Base-by-base conservation (phyloP, 768 basidiomycete genomes). In the Xanthoconium purpureum region DNA sequence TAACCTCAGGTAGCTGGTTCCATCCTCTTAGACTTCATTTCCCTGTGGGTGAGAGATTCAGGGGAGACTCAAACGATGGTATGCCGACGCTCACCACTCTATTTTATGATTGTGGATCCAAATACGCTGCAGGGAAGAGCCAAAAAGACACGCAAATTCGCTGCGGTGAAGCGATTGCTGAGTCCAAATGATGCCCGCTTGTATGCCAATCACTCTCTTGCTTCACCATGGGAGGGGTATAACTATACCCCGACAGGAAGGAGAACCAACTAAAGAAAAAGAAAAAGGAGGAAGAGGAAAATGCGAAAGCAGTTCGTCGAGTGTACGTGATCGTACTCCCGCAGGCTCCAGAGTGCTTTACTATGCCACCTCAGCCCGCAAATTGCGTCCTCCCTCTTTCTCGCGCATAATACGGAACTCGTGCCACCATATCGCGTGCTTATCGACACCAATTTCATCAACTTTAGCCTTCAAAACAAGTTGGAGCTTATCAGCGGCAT, bases 401-500 rank as follows among this genome's bases (percentile, higher is more conserved):
- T 99, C 40, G 86, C 89, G 5, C 97, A 98, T 72, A 98, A 99
- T 71, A 87, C 89, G 20, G 89, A 97, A 18, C 89, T 99, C 46
- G 95, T 92, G 0, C 97, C 97, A 0, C 97, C 97, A 4, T 99
- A 98, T 70, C 86, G 96, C 18, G 92, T 99, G 29, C 84, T 99
- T 38, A 93, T 99, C 57, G 97, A 99, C 73, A 99, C 97, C 69
- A 99, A 99, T 71, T 98, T 99, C 64, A 99, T 99, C 80, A 98
- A 98, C 70, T 96, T 98, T 71, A 92, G 89, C 62, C 80, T 99
- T 47, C 97, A 99, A 76, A 99, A 98, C 74, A 97, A 98, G 72
- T 76, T 99, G 61, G 97, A 99, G 71, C 81, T 98, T 52, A 79
- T 98, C 20, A 85, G 88, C 65, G 94, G 91, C n/a, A 98, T 99